These are phyloP conservation scores for Plasmopara muralis DNA, from an alignment of 352 stramenopile species.

Conservation along the genomic window DNA sequence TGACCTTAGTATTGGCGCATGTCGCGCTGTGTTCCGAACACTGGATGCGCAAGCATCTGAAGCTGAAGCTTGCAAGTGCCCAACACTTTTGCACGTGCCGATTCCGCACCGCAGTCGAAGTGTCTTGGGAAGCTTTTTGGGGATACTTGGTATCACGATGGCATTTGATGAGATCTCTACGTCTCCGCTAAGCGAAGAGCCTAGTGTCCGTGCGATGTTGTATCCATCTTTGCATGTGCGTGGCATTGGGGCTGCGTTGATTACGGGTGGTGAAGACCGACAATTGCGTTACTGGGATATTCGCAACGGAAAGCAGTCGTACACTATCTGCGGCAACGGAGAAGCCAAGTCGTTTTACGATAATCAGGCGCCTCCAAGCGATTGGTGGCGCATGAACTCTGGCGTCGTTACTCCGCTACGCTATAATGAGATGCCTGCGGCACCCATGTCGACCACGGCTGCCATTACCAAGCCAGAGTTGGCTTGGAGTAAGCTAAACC, in stretches of 20 bases:
- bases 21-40: conserved; percentile 89
- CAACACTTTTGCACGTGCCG: conserved; percentile 63
- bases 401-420: conserved; percentile 17
- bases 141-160: conserved; percentile 74
- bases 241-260: conserved; percentile 76
- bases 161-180: conserved; percentile 81
- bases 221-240: conserved; percentile 85
- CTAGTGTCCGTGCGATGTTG: conserved; percentile 81
- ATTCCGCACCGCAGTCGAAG: conserved; percentile 70
- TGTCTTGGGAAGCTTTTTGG: conserved; percentile 65
- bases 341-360: conserved; percentile 85
- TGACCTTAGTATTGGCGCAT: conserved; percentile 85
- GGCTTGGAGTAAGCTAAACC: conserved; percentile 82
- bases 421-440: conserved; percentile 28
- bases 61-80: conserved; percentile 64
- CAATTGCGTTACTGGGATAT: conserved; percentile 98
- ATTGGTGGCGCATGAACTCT: conserved; percentile 83
- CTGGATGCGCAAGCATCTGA: conserved; percentile 73
- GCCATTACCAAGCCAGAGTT: conserved; percentile 74
- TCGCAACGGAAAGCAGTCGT: conserved; percentile 88
- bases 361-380: conserved; percentile 61
- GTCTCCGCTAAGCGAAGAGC: conserved; percentile 62
- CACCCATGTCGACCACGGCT: conserved; percentile 16
- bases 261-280: conserved; percentile 92
- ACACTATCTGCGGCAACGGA: conserved; percentile 86